A percentile compares a stretch with the other conserved stretches of the same genome.
phyloP scores from a whole-genome alignment of 2,329 filamentous ascomycete genomes.

The Domatiomyces globalis region DNA sequence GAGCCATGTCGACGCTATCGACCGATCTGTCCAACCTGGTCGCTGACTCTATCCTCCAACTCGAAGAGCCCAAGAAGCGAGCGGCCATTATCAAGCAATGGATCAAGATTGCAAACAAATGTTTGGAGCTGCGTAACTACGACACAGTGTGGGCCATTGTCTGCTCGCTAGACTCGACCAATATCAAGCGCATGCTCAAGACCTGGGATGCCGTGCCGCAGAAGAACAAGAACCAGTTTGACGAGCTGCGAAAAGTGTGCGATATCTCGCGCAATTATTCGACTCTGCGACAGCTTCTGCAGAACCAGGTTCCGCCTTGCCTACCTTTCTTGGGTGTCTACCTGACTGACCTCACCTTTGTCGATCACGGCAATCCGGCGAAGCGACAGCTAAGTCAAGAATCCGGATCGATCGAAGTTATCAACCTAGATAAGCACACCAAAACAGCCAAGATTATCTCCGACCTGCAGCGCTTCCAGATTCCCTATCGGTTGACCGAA shows the following conservation, averaged over 20 bases:
- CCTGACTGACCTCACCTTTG: slow-evolving; percentile 87
- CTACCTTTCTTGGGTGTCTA: slow-evolving; percentile 94
- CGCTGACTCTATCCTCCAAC: slow-evolving; percentile 75
- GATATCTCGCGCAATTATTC: slow-evolving; percentile 87
- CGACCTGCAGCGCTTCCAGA: slow-evolving; percentile 90
- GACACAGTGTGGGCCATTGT: slow-evolving; percentile 95
- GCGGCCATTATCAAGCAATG: slow-evolving; percentile 89
- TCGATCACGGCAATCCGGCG: slow-evolving; percentile 82
- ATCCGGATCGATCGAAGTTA: slow-evolving; percentile 56
- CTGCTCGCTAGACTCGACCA: slow-evolving; percentile 82
- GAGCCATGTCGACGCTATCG: slow-evolving; percentile 82
- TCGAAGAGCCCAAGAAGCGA: slow-evolving; percentile 84
- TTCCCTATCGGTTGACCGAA: slow-evolving; percentile 71
- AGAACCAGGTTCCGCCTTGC: slow-evolving; percentile 79
- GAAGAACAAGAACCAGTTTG: slow-evolving; percentile 69
- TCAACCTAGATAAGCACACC: slow-evolving; percentile 96
- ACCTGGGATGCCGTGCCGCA: slow-evolving; percentile 83
- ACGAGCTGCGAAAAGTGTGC: slow-evolving; percentile 66
- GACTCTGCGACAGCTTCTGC: slow-evolving; percentile 64
- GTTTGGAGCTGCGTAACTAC: slow-evolving; percentile 84
- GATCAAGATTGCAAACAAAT: slow-evolving; percentile 86
- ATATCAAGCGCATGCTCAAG: slow-evolving; percentile 70
- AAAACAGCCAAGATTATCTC: slow-evolving; percentile 91
- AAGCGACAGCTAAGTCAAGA: slow-evolving; percentile 60
- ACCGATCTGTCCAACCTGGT: slow-evolving; percentile 89